Base-by-base conservation (phyloP, 2,329 filamentous ascomycete genomes). In the Pseudocercospora pini-densiflorae region DNA sequence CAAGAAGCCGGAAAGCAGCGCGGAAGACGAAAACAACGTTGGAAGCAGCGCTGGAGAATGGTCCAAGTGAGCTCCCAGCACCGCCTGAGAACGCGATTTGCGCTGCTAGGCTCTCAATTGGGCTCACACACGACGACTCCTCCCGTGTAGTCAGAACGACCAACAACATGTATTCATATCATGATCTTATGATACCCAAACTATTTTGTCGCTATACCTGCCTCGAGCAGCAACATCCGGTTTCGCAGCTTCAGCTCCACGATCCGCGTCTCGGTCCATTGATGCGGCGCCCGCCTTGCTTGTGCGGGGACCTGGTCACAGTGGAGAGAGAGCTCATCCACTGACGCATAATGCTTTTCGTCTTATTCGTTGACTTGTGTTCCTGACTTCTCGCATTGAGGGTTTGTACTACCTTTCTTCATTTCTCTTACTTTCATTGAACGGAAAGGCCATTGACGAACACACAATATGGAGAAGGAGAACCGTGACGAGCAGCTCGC, bases 401-500 rank as follows among this genome's bases (percentile, higher is more conserved):
- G 3, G n/a, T 55, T 55, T 54, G 43, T 58, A 27, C 9, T 12
- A 55, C 31, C 5, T 47, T 10, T 53, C 23, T 40, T 31, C 24
- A 27, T 27, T 40, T 62, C 61, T 10, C 45, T 31, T 19, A 45
- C 7, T 57, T 33, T 14, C 47, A 31, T 21, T 53, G 6, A 27
- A 57, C 24, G 43, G 9, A 29, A 31, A 23, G 6, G 19, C 27
- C 19, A 31, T 31, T 14, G 8, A 9, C 51, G 61, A 36, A n/a
- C 14, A 58, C 3, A 24, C 16, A 36, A 19, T 19, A 80, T 80
- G 79, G 79, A 80, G 62, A 74, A 73, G 14, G 68, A 71, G 23
- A 80, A 80, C 65, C 69, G 71, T 36, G 71, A 77, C 31, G 77
- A 79, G 65, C 75, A 80, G 64, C 70, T 68, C 51, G 74, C 77